Conservation (phyloP, 2,329 filamentous ascomycete species). For the Penicillium sp. region DNA sequence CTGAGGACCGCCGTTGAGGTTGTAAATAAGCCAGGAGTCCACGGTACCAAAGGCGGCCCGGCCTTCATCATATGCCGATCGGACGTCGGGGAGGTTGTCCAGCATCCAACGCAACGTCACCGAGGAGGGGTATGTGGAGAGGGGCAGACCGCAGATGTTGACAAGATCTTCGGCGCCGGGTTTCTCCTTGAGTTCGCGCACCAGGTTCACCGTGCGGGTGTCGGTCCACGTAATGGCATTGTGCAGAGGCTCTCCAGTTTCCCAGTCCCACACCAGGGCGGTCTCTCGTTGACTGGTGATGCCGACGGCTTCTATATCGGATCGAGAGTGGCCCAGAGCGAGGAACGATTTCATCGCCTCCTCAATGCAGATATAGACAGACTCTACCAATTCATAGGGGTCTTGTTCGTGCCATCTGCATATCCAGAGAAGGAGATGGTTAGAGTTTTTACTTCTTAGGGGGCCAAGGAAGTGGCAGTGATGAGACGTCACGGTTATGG, state of each 20-base stretch:
- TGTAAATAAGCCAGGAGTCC: slow-evolving; percentile 85
- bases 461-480: neutral
- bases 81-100: slow-evolving; percentile 68
- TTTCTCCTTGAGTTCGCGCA: slow-evolving; percentile 71
- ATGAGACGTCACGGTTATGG: neutral
- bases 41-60: slow-evolving; percentile 82
- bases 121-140: slow-evolving; percentile 86
- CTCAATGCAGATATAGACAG: slow-evolving; percentile 78
- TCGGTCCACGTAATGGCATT: slow-evolving; percentile 92
- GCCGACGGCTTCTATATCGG: slow-evolving; percentile 73
- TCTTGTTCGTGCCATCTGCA: slow-evolving; percentile 87
- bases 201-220: slow-evolving; percentile 73
- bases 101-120: slow-evolving; percentile 84
- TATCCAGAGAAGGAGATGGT: slow-evolving; percentile 4
- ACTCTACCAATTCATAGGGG: slow-evolving; percentile 71
- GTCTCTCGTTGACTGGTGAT: slow-evolving; percentile 93
- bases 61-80: slow-evolving; percentile 72
- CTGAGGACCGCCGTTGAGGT: slow-evolving; percentile 70
- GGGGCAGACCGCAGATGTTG: slow-evolving; percentile 74
- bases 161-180: slow-evolving; percentile 69
- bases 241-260: slow-evolving; percentile 76
- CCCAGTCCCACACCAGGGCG: slow-evolving; percentile 78
- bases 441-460: neutral
- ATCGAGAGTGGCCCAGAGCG: slow-evolving; percentile 65
- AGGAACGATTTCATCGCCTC: slow-evolving; percentile 71